Evolutionary conservation across 352 stramenopile species (phyloP).

Genomic region (Phytophthora lateralis): DNA sequence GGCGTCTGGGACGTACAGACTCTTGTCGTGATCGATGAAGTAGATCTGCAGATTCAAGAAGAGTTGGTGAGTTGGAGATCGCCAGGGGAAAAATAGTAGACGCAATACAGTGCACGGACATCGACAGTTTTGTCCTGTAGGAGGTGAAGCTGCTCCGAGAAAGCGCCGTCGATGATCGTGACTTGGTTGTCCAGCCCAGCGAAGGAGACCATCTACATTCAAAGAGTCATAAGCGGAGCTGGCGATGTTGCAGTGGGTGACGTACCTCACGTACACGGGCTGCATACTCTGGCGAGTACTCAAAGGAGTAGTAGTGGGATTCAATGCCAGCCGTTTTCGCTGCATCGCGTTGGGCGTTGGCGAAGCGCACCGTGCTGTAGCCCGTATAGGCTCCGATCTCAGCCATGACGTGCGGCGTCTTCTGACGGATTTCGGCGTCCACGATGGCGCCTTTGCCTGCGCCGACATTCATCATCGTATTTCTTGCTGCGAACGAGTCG

Average conservation of each 20-base stretch:
- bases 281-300: constrained; percentile 28
- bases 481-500: constrained; percentile 26
- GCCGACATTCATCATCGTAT: constrained; percentile 34
- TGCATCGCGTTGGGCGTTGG: constrained; percentile 11
- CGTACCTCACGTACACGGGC: constrained; percentile 22
- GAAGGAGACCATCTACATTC: constrained; percentile 25
- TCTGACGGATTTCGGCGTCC: constrained; percentile 25
- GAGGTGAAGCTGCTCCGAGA: constrained; percentile 20
- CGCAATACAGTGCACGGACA: constrained; percentile 4
- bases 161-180: constrained; percentile 32
- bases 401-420: constrained; percentile 26
- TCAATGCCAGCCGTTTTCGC: constrained; percentile 16
- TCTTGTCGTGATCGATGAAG: constrained; percentile 59
- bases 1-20: constrained; percentile 41
- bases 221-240: not conserved
- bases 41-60: constrained; percentile 26
- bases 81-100: not conserved
- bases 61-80: not conserved
- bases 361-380: constrained; percentile 34
- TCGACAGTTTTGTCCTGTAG: constrained; percentile 31
- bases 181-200: constrained; percentile 28
- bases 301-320: constrained; percentile 36
- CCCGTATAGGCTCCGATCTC: constrained; percentile 32
- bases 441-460: constrained; percentile 22
- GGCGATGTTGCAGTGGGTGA: not conserved